phyloP scores from a whole-genome alignment of 2,329 filamentous ascomycete genomes.

The Trichoderma atrobrunneum region DNA sequence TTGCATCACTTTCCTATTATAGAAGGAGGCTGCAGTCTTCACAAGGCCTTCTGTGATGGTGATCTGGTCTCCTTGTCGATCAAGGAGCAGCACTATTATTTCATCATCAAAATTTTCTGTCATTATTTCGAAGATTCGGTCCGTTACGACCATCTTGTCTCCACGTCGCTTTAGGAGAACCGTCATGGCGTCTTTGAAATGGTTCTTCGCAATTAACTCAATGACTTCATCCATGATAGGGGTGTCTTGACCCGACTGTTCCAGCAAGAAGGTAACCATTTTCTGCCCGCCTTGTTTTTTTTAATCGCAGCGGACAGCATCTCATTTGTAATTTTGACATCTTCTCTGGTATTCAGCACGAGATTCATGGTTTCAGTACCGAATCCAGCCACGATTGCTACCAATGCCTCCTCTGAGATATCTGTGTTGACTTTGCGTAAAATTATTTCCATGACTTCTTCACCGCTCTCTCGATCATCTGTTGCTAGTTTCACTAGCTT shows the following conservation, averaged over 20 bases:
- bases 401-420: not conserved
- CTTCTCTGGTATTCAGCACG: not conserved
- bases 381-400: not conserved
- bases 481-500: not conserved
- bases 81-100: not conserved
- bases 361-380: not conserved
- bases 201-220: rapidly evolving
- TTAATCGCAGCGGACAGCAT: not conserved
- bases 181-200: not conserved
- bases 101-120: rapidly evolving
- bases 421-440: not conserved
- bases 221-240: not conserved
- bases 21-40: not conserved
- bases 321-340: not conserved
- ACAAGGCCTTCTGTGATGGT: not conserved
- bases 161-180: not conserved
- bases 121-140: not conserved
- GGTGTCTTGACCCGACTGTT: not conserved
- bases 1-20: not conserved
- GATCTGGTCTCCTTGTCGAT: not conserved
- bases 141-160: not conserved
- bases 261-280: not conserved
- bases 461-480: not conserved
- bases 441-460: not conserved
- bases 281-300: not conserved